A percentile compares a stretch with the other conserved stretches of the same genome.
Evolutionary conservation across 2,329 filamentous ascomycete species (phyloP).

Genomic region (Cadophora sp.): DNA sequence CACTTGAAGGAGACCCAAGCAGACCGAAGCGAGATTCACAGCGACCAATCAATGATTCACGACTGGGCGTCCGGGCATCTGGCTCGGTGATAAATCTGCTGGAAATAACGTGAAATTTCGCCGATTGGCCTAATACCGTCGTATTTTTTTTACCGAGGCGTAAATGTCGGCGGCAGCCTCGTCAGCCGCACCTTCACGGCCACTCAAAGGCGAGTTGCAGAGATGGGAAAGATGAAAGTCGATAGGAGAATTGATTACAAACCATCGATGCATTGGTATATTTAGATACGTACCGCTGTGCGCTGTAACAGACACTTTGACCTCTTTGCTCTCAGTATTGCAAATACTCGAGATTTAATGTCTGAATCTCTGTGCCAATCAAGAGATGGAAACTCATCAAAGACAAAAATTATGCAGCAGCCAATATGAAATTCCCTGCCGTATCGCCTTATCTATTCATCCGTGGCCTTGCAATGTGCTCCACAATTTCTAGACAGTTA

Average conservation of each 20-base stretch:
- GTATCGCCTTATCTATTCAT: slow-evolving; percentile 20
- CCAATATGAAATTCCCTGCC: too few relatives aligned
- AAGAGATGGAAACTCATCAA: slow-evolving; percentile 18
- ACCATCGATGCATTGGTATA: neutral
- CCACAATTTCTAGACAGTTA: neutral
- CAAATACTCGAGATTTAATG: slow-evolving; percentile 16
- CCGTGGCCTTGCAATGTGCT: neutral
- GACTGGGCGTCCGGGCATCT: neutral
- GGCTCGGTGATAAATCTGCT: neutral
- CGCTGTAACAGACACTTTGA: neutral
- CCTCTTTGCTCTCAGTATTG: neutral
- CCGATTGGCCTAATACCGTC: neutral
- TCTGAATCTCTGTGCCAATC: slow-evolving; percentile 24
- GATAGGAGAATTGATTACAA: neutral
- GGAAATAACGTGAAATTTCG: neutral
- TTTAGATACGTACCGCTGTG: neutral
- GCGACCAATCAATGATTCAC: slow-evolving; percentile 3
- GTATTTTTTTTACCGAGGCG: neutral
- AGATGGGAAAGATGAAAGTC: neutral
- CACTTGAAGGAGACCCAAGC: neutral
- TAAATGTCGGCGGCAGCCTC: neutral
- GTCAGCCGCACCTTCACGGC: neutral
- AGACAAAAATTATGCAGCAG: too few relatives aligned
- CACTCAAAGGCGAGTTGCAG: neutral
- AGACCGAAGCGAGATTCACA: neutral